Conservation (phyloP, 441 rosid genomes). For the Pelargonium fulgidum region DNA sequence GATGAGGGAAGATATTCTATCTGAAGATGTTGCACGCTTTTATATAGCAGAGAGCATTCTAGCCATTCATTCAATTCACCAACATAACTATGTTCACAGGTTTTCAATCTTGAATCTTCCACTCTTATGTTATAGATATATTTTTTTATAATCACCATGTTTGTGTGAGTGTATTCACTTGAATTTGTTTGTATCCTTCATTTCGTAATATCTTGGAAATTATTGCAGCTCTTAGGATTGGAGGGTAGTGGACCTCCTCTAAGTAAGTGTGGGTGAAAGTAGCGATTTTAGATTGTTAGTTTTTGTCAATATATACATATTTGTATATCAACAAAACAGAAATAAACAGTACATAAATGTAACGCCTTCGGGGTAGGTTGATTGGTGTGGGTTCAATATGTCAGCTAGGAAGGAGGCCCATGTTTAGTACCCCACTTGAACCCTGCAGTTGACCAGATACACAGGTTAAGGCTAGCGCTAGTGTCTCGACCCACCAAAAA, state of each 20-base stretch:
- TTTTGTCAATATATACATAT: too few relatives aligned
- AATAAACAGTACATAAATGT: too few relatives aligned
- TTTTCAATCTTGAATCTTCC: constrained; percentile 13
- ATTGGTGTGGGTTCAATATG: too few relatives aligned
- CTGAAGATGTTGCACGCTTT: constrained; percentile 75
- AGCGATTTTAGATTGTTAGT: neutral
- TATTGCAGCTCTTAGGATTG: neutral
- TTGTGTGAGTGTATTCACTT: too few relatives aligned
- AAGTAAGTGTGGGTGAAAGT: neutral
- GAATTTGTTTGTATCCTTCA: neutral
- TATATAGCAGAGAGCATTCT: constrained; percentile 89
- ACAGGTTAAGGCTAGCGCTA: neutral
- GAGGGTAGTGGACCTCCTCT: neutral
- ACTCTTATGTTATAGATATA: neutral
- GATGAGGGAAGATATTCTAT: constrained; percentile 77
- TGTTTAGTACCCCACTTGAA: neutral
- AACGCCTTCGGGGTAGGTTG: neutral
- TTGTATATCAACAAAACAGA: too few relatives aligned
- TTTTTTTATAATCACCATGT: too few relatives aligned
- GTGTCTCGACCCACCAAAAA: neutral
- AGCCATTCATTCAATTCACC: constrained; percentile 91
- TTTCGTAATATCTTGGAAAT: neutral
- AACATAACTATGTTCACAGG: constrained; percentile 91
- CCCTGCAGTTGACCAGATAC: neutral
- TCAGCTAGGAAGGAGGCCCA: too few relatives aligned